These are phyloP conservation scores for Acacia confusa DNA, from an alignment of 306 rosid species.

Conservation along the genomic window DNA sequence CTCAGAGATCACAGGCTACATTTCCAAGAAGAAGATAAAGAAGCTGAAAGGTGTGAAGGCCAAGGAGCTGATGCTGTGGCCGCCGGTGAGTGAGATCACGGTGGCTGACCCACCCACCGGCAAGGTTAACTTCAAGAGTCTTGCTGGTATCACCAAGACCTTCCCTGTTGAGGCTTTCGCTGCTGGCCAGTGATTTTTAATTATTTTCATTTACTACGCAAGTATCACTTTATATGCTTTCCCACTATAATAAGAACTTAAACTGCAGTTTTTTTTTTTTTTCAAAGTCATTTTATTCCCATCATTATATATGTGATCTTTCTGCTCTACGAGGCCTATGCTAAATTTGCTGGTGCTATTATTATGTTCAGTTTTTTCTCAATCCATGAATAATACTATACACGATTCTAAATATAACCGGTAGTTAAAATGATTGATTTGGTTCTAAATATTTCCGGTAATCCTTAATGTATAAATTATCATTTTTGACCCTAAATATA, in stretches of 20 bases:
- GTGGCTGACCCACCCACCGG: conserved; percentile 56
- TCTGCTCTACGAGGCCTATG: background rate
- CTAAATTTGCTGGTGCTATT: background rate
- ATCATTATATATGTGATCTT: background rate
- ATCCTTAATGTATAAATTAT: too few relatives aligned
- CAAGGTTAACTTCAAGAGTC: conserved; percentile 87
- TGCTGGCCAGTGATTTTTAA: conserved; percentile 61
- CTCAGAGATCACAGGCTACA: conserved; percentile 56
- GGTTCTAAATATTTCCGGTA: too few relatives aligned
- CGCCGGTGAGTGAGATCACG: conserved; percentile 79
- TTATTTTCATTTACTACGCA: too few relatives aligned
- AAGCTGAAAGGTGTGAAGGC: conserved; percentile 90
- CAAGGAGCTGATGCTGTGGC: conserved; percentile 91
- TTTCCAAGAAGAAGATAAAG: conserved; percentile 65
- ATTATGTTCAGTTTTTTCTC: background rate
- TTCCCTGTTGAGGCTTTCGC: conserved; percentile 88
- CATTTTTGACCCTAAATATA: too few relatives aligned
- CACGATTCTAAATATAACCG: too few relatives aligned
- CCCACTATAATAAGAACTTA: background rate
- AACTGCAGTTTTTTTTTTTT: background rate
- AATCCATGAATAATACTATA: background rate
- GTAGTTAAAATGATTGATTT: too few relatives aligned
- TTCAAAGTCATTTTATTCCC: conserved; percentile 4
- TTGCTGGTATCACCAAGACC: conserved; percentile 89
- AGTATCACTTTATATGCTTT: background rate